phyloP scores from a whole-genome alignment of 202 grass and related monocot genomes.

The Hordeum pubiflorum region DNA sequence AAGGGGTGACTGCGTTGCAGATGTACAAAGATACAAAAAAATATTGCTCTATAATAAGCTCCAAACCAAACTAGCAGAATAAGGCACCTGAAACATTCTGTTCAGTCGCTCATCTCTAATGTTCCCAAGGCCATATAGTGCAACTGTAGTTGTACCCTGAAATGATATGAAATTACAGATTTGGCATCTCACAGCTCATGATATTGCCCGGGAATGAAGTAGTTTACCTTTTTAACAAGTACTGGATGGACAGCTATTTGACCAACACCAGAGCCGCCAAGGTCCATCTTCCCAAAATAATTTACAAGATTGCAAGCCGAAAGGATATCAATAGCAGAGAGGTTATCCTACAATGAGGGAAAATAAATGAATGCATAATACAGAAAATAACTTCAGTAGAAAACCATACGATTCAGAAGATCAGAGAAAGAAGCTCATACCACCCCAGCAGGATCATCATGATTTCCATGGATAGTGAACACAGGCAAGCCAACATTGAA shows the following conservation, averaged over 20 bases:
- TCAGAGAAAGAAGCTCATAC: conserved; percentile 29
- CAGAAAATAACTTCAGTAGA: not conserved
- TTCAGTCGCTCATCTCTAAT: conserved; percentile 97
- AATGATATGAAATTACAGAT: conserved; percentile 29
- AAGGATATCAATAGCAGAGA: conserved; percentile 92
- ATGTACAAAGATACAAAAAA: not conserved
- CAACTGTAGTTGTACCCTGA: conserved; percentile 76
- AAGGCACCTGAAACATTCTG: conserved; percentile 93
- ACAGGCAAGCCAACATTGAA: conserved; percentile 74
- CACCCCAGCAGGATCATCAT: conserved; percentile 82
- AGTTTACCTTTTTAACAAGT: conserved; percentile 76
- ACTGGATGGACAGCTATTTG: conserved; percentile 78
- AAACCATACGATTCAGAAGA: not conserved
- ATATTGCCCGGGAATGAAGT: not conserved
- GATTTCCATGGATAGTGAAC: conserved; percentile 88
- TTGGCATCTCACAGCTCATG: not conserved
- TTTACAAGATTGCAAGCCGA: conserved; percentile 96
- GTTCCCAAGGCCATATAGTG: conserved; percentile 88
- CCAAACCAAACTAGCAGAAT: not conserved
- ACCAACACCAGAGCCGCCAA: conserved; percentile 83
- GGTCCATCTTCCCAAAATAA: conserved; percentile 97
- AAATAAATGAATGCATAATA: conserved; percentile 11
- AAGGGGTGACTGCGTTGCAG: not conserved
- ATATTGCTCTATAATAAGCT: not conserved
- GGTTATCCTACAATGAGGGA: conserved; percentile 66